Evolutionary conservation across 495 filamentous ascomycete genomes (phyloP).

Genomic region (Daldinia grandis): DNA sequence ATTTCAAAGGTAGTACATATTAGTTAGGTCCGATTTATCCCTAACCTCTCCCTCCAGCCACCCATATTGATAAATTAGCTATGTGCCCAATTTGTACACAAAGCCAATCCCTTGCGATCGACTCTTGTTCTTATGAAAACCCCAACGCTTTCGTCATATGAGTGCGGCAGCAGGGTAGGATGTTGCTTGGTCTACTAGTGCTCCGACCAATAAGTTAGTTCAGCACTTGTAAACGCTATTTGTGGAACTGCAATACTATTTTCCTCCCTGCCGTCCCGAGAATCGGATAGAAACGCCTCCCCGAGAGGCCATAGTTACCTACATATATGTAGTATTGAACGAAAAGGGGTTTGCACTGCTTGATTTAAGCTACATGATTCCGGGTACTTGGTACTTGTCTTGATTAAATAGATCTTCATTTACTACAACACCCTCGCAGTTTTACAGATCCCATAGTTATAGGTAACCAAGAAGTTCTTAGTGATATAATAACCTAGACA

Average conservation of each 20-base stretch:
- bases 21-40: slow-evolving; percentile 12
- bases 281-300: not conserved
- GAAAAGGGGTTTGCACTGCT: not conserved
- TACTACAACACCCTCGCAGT: slow-evolving; percentile 11
- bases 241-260: not conserved
- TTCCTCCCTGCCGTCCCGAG: not conserved
- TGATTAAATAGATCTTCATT: slow-evolving; percentile 8
- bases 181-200: not conserved
- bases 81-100: not conserved
- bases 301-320: not conserved
- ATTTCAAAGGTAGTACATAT: slow-evolving; percentile 4
- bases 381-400: not conserved
- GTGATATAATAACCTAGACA: not conserved
- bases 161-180: not conserved
- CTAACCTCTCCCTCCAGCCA: not conserved
- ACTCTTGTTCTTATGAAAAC: not conserved
- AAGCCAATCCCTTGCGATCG: slow-evolving; percentile 15
- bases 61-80: slow-evolving; percentile 7
- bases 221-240: not conserved
- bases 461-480: not conserved
- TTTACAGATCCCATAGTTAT: not conserved
- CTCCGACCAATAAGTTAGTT: not conserved
- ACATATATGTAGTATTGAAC: not conserved
- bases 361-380: not conserved
- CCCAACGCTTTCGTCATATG: slow-evolving; percentile 15